Evolutionary conservation across 2,329 filamentous ascomycete genomes (phyloP), one percentile per base, ranked within the genome.

Genomic region (Acrocalymma vagum): DNA sequence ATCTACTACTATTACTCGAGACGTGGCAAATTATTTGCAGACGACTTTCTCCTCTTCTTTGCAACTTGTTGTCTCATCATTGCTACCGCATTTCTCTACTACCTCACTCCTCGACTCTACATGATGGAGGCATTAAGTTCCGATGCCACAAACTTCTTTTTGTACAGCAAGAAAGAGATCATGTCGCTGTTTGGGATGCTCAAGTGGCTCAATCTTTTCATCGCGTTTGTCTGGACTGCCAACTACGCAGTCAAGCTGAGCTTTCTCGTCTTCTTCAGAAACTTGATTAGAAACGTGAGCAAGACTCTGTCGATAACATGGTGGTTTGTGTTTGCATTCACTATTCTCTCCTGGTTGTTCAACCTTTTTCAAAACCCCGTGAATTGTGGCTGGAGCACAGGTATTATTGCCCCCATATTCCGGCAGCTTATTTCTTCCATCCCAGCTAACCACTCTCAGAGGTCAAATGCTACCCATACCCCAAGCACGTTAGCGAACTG

Each of bases 201-300:
- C 9, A 38, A 38, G 32, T 43, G 27, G 33, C 18, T 14, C 14
- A 38, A 42, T 25, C 7, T 32, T 9, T 43, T 18, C 16, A 6
- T 43, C n/a, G 7, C 13, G 2, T 37, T 43, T 17, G 6, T 23
- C 11, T 43, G 40, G 42, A 45, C 42, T 3, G 10, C 15, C 5
- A 41, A 18, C 22, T 30, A 14, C 11, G 13, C 21, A 11, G 29
- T 45, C 14, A 45, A 45, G 27, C 6, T 45, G 5, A 18, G 11
- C n/a, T 45, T 45, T 17, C 25, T 45, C 15, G 38, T 27, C 9
- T 41, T 45, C 13, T 45, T 45, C 29, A 18, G 27, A 20, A 15
- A 10, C 3, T 15, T 45, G n/a, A 29, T 45, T 14, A 22, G 36
- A 23, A 21, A 40, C 17, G 42, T 45, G 10, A 17, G n/a, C 7